These are phyloP conservation scores for Scutellaria galericulata DNA, from an alignment of 257 asterid species.

Conservation along the genomic window DNA sequence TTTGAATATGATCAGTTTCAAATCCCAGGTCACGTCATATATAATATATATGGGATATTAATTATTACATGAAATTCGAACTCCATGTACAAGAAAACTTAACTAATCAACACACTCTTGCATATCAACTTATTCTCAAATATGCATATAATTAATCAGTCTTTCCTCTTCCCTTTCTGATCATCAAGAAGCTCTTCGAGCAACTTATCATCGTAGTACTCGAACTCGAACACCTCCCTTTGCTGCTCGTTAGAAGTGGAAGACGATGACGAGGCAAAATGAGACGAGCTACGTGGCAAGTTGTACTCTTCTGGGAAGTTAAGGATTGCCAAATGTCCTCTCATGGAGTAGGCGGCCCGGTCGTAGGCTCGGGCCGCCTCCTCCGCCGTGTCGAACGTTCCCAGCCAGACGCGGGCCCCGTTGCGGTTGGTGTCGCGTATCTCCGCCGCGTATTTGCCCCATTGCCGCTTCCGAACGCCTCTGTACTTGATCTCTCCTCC, in stretches of 20 bases:
- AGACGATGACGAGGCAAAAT: constrained; percentile 33
- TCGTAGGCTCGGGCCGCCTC: constrained; percentile 58
- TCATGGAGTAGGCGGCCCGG: constrained; percentile 48
- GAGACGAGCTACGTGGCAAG: constrained; percentile 44
- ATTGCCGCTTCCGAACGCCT: constrained; percentile 55
- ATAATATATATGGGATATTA: no score
- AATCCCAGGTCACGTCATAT: neutral
- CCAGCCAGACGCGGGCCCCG: constrained; percentile 55
- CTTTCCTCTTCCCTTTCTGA: constrained; percentile 27
- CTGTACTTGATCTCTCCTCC: constrained; percentile 45
- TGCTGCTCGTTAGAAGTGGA: constrained; percentile 27
- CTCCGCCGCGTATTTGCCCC: constrained; percentile 60
- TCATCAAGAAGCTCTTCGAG: constrained; percentile 55
- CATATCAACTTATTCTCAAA: neutral
- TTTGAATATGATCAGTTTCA: neutral
- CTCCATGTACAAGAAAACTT: no score
- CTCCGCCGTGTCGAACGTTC: constrained; percentile 50
- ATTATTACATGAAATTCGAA: no score
- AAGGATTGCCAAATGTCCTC: constrained; percentile 53
- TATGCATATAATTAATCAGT: neutral
- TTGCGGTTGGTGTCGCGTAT: constrained; percentile 47
- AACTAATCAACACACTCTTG: neutral
- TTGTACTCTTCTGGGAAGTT: constrained; percentile 53
- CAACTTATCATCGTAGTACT: constrained; percentile 48
- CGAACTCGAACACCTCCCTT: constrained; percentile 49